Evolutionary conservation across 768 basidiomycete species (phyloP).

Genomic region (Lanmaoa pseudosensibilis): DNA sequence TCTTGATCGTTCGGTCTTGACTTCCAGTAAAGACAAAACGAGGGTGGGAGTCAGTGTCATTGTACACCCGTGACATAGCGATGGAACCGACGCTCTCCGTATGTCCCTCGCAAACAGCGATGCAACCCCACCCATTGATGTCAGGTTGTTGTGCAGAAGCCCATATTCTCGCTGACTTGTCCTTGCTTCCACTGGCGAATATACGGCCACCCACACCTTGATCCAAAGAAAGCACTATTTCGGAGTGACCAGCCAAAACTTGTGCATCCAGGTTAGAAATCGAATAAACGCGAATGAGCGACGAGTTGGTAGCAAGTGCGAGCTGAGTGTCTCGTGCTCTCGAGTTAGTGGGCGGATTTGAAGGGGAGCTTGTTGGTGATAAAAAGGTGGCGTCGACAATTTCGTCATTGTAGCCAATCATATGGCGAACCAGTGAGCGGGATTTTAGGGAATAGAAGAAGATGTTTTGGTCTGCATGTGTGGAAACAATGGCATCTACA

Average conservation of each 20-base stretch:
- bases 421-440: slow-evolving; percentile 65
- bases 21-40: slow-evolving; percentile 92
- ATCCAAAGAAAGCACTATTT: slow-evolving; percentile 88
- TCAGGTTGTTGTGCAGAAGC: slow-evolving; percentile 32
- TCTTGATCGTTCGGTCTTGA: slow-evolving; percentile 96
- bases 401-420: slow-evolving; percentile 98
- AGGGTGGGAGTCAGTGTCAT: slow-evolving; percentile 29
- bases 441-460: slow-evolving; percentile 82
- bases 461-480: slow-evolving; percentile 97
- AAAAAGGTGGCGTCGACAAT: slow-evolving; percentile 90
- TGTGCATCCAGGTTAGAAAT: slow-evolving; percentile 75
- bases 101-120: slow-evolving; percentile 90
- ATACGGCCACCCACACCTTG: slow-evolving; percentile 62
- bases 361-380: slow-evolving; percentile 38
- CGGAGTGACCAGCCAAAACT: slow-evolving; percentile 83
- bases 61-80: slow-evolving; percentile 60
- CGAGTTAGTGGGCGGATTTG: slow-evolving; percentile 18
- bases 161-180: slow-evolving; percentile 87
- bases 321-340: slow-evolving; percentile 62
- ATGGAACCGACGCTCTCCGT: slow-evolving; percentile 91
- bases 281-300: slow-evolving; percentile 88
- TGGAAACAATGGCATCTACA: slow-evolving; percentile 66
- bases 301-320: slow-evolving; percentile 97
- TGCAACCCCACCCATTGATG: slow-evolving; percentile 51
- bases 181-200: slow-evolving; percentile 92